Base-by-base conservation (phyloP, 148 eudicot species). In the Spergularia bocconei region DNA sequence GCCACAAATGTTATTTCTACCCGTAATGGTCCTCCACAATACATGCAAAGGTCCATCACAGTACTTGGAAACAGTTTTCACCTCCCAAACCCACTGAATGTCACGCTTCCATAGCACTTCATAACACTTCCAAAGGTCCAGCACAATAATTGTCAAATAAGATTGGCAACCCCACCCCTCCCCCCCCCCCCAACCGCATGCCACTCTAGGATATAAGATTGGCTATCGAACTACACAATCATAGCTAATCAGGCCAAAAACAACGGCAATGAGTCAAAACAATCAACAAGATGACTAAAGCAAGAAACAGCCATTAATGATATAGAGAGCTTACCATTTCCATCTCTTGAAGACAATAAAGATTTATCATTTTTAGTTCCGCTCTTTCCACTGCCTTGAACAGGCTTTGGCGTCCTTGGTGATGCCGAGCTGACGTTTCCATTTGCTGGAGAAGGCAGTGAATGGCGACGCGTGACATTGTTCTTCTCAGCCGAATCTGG, bases 401-500 rank as follows among this genome's bases (percentile, higher is more conserved):
- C 54, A 55, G 87, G 72, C 72, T 77, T 85, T n/a, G 71, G 85
- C n/a, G 84, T 79, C 81, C 87, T 78, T 53, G 88, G 91, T 55
- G 87, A 87, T 8, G 67, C 77, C 52, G 87, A 85, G 67, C 65
- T 79, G 29, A 56, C 69, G 67, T 85, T 87, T 39, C 85, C 84
- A 69, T 85, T 85, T 67, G 85, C 75, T 51, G 85, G 79, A 61
- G 89, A 79, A 21, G 90, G 88, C 70, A 85, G 77, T 50, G 90
- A 87, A 77, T 85, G 86, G 39, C 86, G 90, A 5, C 90, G 73
- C 7, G 71, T 61, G 10, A 57, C 44, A 77, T 72, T 80, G 73
- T 69, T 82, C 76, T 81, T 85, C 83, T 85, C 90, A 65, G 74
- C 64, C 13, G 71, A 81, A 51, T 85, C 88, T 81, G 81, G 86